phyloP scores from a whole-genome alignment of 176 grass and related monocot genomes.

The Lolium multiflorum region DNA sequence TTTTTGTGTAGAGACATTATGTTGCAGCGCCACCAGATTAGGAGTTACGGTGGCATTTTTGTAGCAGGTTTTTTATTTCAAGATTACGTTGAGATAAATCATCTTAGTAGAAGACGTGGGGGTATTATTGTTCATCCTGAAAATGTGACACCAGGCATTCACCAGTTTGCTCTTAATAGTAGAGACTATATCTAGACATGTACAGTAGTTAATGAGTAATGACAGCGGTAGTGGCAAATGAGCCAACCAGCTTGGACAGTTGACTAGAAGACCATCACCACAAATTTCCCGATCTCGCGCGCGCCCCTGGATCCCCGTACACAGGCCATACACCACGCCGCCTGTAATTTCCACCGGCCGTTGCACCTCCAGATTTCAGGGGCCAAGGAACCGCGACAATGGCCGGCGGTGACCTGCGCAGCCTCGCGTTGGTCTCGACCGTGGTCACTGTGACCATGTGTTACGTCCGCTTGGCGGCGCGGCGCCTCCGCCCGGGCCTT shows the following conservation, averaged over 20 bases:
- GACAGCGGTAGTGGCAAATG: not conserved
- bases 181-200: too few species aligned
- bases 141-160: too few species aligned
- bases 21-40: too few species aligned
- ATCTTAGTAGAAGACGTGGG: too few species aligned
- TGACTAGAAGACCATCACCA: not conserved
- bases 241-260: not conserved
- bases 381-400: not conserved
- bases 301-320: not conserved
- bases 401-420: conserved; percentile 37
- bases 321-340: not conserved
- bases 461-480: conserved; percentile 51
- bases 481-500: conserved; percentile 47
- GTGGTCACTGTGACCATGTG: conserved; percentile 36
- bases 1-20: too few species aligned
- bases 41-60: too few species aligned
- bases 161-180: too few species aligned
- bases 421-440: conserved; percentile 28
- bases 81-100: too few species aligned
- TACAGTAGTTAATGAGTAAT: not conserved
- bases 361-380: not conserved
- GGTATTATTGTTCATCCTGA: too few species aligned
- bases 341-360: not conserved
- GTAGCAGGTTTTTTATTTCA: too few species aligned
- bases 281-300: not conserved